phyloP scores from a whole-genome alignment of 176 grass and related monocot species.

The Triticum dicoccoides region DNA sequence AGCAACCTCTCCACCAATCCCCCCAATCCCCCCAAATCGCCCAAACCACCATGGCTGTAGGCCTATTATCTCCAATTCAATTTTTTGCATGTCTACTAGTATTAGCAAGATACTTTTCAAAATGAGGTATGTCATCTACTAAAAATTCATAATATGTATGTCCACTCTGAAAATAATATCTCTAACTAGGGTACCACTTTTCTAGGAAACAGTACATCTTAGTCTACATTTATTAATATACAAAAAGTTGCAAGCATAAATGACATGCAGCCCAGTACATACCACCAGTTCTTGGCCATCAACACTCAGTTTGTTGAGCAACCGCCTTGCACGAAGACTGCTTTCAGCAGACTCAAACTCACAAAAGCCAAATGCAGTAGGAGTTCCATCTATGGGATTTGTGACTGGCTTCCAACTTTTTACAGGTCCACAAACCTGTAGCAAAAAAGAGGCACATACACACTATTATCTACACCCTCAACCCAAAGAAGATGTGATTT shows the following conservation, averaged over 20 bases:
- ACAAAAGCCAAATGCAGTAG: constrained; percentile 77
- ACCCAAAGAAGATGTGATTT: neutral
- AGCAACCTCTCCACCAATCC: neutral
- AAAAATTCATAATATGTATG: neutral
- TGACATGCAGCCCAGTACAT: constrained; percentile 6
- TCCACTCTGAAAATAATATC: neutral
- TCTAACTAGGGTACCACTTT: neutral
- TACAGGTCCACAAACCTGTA: constrained; percentile 73
- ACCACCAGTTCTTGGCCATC: constrained; percentile 91
- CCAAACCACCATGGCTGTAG: neutral
- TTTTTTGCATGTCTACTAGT: neutral
- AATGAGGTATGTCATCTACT: neutral
- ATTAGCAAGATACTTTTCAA: neutral
- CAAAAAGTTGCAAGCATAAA: neutral
- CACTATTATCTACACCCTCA: neutral
- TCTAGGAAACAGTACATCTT: neutral
- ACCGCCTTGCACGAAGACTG: constrained; percentile 62
- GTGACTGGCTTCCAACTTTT: constrained; percentile 78
- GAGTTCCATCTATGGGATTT: constrained; percentile 72
- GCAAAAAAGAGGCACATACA: constrained; percentile 1
- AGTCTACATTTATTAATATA: neutral
- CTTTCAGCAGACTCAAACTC: constrained; percentile 91
- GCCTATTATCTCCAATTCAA: neutral
- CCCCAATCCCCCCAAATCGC: neutral
- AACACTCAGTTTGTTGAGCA: constrained; percentile 79